These are phyloP conservation scores for Fusarium fujikuroi DNA, from an alignment of 2,329 filamentous ascomycete genomes.

Conservation along the genomic window DNA sequence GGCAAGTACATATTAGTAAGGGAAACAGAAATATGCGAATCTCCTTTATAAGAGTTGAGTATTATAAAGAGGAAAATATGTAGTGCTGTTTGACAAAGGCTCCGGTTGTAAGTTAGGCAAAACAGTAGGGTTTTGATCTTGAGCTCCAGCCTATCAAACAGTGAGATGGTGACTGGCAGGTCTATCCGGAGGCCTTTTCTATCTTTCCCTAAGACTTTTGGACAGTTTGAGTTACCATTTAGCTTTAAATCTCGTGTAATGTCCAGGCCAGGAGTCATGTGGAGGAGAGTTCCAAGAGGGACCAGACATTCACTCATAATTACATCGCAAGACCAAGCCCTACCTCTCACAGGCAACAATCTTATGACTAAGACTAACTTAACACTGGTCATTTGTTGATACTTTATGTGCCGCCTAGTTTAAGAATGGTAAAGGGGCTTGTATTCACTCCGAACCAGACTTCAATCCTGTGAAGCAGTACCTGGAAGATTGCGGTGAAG, in stretches of 20 bases:
- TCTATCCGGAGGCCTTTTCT: not conserved
- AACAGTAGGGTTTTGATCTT: not conserved
- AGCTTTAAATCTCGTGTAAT: not conserved
- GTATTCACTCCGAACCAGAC: not conserved
- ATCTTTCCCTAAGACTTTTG: too few relatives aligned
- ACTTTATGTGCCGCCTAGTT: not conserved
- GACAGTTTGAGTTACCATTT: not conserved
- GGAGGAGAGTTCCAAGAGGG: not conserved
- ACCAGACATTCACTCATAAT: not conserved
- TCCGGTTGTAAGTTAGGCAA: not conserved
- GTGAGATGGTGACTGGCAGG: not conserved
- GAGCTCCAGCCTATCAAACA: not conserved
- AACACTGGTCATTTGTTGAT: not conserved
- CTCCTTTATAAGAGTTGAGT: not conserved
- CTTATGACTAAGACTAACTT: rapidly evolving
- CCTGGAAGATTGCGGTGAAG: not conserved
- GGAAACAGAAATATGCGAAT: not conserved
- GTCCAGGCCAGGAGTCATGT: not conserved
- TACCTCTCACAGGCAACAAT: not conserved
- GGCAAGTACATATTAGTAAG: not conserved
- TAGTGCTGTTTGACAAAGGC: not conserved
- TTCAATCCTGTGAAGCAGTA: not conserved
- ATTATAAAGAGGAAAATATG: not conserved
- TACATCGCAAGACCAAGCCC: not conserved
- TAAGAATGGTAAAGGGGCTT: not conserved